phyloP scores from a whole-genome alignment of 345 rosid species.

The Rubroshorea leprosula region DNA sequence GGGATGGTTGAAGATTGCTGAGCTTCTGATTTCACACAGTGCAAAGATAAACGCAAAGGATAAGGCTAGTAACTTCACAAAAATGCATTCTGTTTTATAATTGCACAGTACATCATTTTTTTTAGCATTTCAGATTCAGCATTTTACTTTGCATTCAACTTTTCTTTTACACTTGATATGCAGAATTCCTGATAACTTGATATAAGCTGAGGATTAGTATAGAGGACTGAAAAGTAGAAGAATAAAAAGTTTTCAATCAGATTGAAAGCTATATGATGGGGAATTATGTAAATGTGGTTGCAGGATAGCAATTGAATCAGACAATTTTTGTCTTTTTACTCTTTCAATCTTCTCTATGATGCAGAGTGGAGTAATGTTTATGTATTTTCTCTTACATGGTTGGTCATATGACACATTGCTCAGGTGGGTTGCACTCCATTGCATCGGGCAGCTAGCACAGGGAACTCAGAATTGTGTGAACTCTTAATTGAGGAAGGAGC shows the following conservation, averaged over 20 bases:
- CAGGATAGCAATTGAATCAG: background rate
- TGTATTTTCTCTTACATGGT: background rate
- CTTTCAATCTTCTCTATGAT: background rate
- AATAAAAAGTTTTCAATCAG: background rate
- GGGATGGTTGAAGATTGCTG: conserved; percentile 67
- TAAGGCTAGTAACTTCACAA: conserved; percentile 45
- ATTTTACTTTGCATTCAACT: too few relatives aligned
- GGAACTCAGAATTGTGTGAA: conserved; percentile 68
- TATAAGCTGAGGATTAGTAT: background rate
- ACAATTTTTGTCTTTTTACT: background rate
- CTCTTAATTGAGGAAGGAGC: conserved; percentile 87
- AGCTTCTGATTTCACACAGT: conserved; percentile 52
- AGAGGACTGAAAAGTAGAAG: background rate
- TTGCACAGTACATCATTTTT: background rate
- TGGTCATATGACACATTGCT: background rate
- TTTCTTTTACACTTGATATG: background rate
- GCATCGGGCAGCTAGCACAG: conserved; percentile 88
- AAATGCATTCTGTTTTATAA: conserved; percentile 11
- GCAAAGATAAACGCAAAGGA: conserved; percentile 68
- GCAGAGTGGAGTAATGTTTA: background rate
- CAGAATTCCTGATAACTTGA: background rate
- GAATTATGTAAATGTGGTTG: background rate
- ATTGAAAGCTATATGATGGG: background rate
- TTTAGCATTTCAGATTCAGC: background rate
- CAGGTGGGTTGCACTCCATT: conserved; percentile 89